Evolutionary conservation across 164 flowering plant genomes (phyloP).

Genomic region (Vitis labrusca): DNA sequence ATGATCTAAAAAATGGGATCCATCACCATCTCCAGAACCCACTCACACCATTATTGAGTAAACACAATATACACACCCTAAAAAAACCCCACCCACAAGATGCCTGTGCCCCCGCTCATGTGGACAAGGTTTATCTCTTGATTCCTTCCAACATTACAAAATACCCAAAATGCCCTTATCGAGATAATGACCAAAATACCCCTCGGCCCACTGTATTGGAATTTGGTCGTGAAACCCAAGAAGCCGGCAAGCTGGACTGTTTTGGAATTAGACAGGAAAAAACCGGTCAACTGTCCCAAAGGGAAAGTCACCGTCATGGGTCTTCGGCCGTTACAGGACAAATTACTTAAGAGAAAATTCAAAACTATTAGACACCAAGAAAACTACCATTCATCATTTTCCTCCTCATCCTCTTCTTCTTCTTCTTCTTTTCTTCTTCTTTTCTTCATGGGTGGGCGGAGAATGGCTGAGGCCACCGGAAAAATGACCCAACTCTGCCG

Average conservation of each 20-base stretch:
- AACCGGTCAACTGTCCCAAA: conserved; percentile 62
- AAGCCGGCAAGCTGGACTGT: conserved; percentile 54
- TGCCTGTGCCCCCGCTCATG: conserved; percentile 1
- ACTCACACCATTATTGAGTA: not conserved
- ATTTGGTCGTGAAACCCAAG: conserved; percentile 15
- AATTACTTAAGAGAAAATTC: not conserved
- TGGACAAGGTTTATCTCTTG: conserved; percentile 5
- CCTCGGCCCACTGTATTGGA: not conserved
- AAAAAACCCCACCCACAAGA: conserved; percentile 3
- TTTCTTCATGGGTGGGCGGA: too few relatives aligned
- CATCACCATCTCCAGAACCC: not conserved
- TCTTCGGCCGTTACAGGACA: conserved; percentile 6
- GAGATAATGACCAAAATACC: conserved; percentile 20
- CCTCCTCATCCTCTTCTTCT: not conserved
- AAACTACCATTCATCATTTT: not conserved
- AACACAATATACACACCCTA: not conserved
- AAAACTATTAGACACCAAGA: not conserved
- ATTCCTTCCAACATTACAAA: not conserved
- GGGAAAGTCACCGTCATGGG: conserved; percentile 17
- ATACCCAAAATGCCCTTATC: conserved; percentile 5
- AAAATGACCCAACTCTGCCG: conserved; percentile 69
- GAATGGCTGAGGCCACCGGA: conserved; percentile 29
- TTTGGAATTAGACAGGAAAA: conserved; percentile 14
- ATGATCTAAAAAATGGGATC: not conserved
- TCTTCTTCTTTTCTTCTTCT: not conserved